Base-by-base conservation (phyloP, 139 green algal genomes). In the Protoeuglena noctilucae region DNA sequence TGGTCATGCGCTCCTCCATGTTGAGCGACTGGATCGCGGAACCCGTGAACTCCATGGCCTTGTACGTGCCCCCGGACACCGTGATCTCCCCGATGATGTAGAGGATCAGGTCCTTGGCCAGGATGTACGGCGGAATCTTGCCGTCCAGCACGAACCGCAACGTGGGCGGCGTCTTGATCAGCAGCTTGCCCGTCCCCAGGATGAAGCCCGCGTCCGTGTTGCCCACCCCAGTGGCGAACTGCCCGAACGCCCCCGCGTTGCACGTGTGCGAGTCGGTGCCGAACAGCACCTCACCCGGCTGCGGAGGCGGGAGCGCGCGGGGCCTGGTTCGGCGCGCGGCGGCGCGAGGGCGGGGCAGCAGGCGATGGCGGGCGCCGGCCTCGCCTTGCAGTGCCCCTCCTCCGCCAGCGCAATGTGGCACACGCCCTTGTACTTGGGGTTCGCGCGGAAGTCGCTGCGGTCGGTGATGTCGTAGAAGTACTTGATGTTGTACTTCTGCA, bases 121-220 rank as follows among this genome's bases (percentile, higher is more conserved):
- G 67, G 48, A 85, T 72, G 65, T 87, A 95, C 40, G 75, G 69
- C 7, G 88, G 88, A 86, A 96, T 91, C 71, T 95, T 53, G 12
- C 88, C 87, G 25, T 95, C 88, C 69, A 96, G 64, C 26, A 84
- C 62, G 66, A 96, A 96, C 17, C 84, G 69, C 76, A 96, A 84
- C 22, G 83, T 96, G 54, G 87, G 80, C 1, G 87, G 87, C 57
- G 93, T 79, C 77, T 95, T 95, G 65, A 95, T 81, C 9, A 96
- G 77, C 61, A 95, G 81, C 77, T 95, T 96, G 62, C 87, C 86
- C 5, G 87, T 96, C 29, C 87, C 86, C 60, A 96, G 67, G 65
- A 96, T 93, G 77, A 95, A 96, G 40, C 87, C 87, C 6, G 87
- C 87, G 61, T 95, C 87, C 5, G 87, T 95, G 75, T 96, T 96